phyloP scores from a whole-genome alignment of 352 stramenopile genomes.

The Globisporangium acanthophoron region DNA sequence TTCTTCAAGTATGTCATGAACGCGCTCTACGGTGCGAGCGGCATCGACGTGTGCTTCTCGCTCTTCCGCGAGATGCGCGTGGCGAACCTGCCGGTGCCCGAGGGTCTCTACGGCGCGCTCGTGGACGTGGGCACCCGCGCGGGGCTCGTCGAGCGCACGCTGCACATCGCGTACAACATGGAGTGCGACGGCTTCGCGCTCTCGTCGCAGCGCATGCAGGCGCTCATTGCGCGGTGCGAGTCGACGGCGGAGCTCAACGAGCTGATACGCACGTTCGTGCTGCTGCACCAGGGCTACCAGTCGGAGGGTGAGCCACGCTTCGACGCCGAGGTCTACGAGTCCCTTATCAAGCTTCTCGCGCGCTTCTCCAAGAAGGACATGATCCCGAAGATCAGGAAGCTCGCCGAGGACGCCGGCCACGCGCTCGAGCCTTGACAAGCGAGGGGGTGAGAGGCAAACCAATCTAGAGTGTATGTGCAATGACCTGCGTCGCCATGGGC shows the following conservation, averaged over 20 bases:
- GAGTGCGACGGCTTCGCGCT: conserved; percentile 69
- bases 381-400: conserved; percentile 30
- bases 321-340: conserved; percentile 48
- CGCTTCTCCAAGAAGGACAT: conserved; percentile 42
- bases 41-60: conserved; percentile 72
- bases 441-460: background rate
- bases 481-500: background rate
- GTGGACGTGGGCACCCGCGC: conserved; percentile 49
- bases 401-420: conserved; percentile 25
- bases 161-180: conserved; percentile 81
- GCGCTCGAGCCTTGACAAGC: conserved; percentile 3
- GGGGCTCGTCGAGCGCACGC: conserved; percentile 59
- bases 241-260: conserved; percentile 42
- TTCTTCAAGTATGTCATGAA: conserved; percentile 66
- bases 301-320: conserved; percentile 31
- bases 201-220: conserved; percentile 39
- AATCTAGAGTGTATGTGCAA: background rate
- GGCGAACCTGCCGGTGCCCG: conserved; percentile 35
- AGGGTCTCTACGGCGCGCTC: conserved; percentile 56
- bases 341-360: conserved; percentile 37
- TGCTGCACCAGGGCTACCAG: conserved; percentile 52
- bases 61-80: conserved; percentile 49
- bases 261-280: conserved; percentile 55
- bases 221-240: conserved; percentile 38
- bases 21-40: conserved; percentile 41